phyloP scores from a whole-genome alignment of 495 filamentous ascomycete species.

The Neurospora terricola region DNA sequence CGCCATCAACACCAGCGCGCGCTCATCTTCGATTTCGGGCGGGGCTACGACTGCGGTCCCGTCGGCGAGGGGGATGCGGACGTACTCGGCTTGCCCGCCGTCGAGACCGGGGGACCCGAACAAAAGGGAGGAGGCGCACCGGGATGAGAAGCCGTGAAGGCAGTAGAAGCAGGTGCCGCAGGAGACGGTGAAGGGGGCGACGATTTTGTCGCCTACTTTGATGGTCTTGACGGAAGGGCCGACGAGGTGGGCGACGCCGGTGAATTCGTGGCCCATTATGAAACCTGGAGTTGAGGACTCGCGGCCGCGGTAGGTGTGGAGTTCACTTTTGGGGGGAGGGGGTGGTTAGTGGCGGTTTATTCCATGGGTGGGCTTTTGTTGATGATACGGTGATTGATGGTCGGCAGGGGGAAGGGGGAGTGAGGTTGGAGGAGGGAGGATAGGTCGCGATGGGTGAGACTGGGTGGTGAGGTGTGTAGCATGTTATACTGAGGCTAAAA shows the following conservation, averaged over 20 bases:
- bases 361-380: no score
- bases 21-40: conserved; percentile 55
- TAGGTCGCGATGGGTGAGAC: neutral
- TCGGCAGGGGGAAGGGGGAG: no score
- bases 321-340: conserved; percentile 46
- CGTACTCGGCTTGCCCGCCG: conserved; percentile 86
- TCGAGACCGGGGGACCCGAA: conserved; percentile 69
- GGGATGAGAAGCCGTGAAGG: conserved; percentile 66
- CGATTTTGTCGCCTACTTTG: conserved; percentile 65
- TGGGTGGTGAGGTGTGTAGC: neutral
- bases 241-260: conserved; percentile 59
- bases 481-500: neutral
- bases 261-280: conserved; percentile 71
- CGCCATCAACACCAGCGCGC: conserved; percentile 78
- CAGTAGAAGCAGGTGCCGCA: conserved; percentile 91
- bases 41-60: conserved; percentile 72
- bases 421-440: no score
- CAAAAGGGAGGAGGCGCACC: conserved; percentile 64
- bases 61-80: conserved; percentile 78
- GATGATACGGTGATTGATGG: no score
- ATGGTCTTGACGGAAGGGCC: conserved; percentile 61
- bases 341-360: neutral
- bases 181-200: conserved; percentile 77
- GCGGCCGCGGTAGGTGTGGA: conserved; percentile 83
- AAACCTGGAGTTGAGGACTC: conserved; percentile 43